Percentiles rank a stretch among this genome's conserved stretches.
Conservation (phyloP, 2,329 filamentous ascomycete species). For the Pseudopyricularia cyperi region DNA sequence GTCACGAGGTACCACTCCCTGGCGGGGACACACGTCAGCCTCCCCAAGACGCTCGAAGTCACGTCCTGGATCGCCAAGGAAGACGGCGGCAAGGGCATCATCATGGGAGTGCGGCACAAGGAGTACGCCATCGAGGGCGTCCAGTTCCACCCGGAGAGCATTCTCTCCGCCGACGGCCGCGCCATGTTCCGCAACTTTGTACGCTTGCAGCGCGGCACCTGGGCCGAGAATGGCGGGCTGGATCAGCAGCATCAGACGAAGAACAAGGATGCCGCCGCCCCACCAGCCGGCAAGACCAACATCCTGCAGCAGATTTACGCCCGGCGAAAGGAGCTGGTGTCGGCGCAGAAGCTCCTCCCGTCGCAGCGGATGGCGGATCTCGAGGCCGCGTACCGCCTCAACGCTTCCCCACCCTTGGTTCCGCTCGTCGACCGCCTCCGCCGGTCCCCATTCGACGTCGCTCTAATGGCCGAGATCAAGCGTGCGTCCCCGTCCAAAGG, state of each 20-base stretch:
- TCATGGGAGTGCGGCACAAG: slow-evolving; percentile 95
- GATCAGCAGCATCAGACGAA: slow-evolving; percentile 14
- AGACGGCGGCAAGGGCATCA: slow-evolving; percentile 70
- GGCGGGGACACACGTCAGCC: slow-evolving; percentile 76
- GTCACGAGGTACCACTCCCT: slow-evolving; percentile 96
- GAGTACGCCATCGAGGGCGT: slow-evolving; percentile 86
- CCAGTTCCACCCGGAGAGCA: slow-evolving; percentile 96
- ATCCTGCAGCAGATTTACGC: slow-evolving; percentile 88
- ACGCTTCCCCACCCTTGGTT: slow-evolving; percentile 72
- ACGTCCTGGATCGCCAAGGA: slow-evolving; percentile 76
- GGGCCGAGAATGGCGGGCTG: slow-evolving; percentile 63
- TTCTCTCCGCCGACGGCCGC: slow-evolving; percentile 78
- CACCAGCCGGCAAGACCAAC: slow-evolving; percentile 40
- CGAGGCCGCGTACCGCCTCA: slow-evolving; percentile 74
- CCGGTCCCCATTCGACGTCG: slow-evolving; percentile 75
- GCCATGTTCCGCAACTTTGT: slow-evolving; percentile 90
- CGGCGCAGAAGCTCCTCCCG: slow-evolving; percentile 69
- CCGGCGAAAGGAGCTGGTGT: slow-evolving; percentile 62
- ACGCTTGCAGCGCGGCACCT: slow-evolving; percentile 76
- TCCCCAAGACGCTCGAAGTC: slow-evolving; percentile 77
- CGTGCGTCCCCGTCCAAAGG: slow-evolving; percentile 93
- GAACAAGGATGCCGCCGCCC: slow-evolving; percentile 5
- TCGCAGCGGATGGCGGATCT: slow-evolving; percentile 75
- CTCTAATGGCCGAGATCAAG: slow-evolving; percentile 95
- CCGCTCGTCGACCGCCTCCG: slow-evolving; percentile 67